Percentiles rank a stretch among this genome's conserved stretches.
Evolutionary conservation across 1,284 basidiomycete genomes (phyloP).

Genomic region (Neonothopanus nambi): DNA sequence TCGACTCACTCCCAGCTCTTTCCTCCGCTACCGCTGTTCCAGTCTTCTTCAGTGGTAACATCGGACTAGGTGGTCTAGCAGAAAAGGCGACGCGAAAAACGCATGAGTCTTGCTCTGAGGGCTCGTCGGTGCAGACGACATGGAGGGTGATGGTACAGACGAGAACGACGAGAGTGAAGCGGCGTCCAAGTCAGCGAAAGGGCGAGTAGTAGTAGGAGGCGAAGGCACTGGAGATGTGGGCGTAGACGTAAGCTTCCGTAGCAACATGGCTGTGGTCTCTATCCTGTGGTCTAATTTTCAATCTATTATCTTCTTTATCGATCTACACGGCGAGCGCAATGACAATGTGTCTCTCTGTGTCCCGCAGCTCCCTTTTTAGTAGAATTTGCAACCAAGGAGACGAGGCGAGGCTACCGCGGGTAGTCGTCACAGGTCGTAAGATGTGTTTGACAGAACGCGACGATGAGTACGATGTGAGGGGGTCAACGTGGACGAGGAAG

Average conservation of each 20-base stretch:
- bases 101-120: slow-evolving; percentile 22
- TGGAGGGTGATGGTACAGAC: slow-evolving; percentile 9
- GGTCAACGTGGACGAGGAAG: too few species aligned
- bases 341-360: too few species aligned
- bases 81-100: slow-evolving; percentile 37
- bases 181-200: slow-evolving; percentile 10
- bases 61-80: slow-evolving; percentile 25
- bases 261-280: not conserved
- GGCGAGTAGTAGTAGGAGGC: not conserved
- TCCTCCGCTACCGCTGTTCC: slow-evolving; percentile 7
- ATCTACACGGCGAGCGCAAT: too few species aligned
- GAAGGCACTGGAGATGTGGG: slow-evolving; percentile 5
- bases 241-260: slow-evolving; percentile 3
- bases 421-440: too few species aligned
- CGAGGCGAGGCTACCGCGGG: too few species aligned
- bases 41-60: slow-evolving; percentile 18
- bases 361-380: too few species aligned
- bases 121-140: slow-evolving; percentile 6
- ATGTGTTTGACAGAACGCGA: too few species aligned
- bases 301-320: not conserved
- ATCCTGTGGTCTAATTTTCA: not conserved
- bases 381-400: too few species aligned
- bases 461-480: too few species aligned
- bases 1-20: too few species aligned
- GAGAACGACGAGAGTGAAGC: not conserved